A percentile compares a stretch with the other conserved stretches of the same genome.
phyloP scores from a whole-genome alignment of 768 basidiomycete species.

The Suillus bovinus region DNA sequence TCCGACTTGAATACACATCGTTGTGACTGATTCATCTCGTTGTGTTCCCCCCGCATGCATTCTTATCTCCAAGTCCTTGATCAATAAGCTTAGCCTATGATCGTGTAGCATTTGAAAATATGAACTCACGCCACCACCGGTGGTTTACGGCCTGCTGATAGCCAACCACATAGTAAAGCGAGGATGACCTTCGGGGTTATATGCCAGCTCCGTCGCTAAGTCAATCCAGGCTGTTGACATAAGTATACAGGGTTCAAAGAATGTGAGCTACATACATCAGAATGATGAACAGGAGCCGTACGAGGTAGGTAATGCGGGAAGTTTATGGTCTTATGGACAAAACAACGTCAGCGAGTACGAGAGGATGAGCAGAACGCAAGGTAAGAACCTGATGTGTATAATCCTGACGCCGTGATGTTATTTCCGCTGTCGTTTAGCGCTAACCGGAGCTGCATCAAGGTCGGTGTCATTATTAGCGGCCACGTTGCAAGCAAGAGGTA shows the following conservation, averaged over 20 bases:
- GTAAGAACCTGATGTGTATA: conserved; percentile 42
- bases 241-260: background rate
- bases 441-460: conserved; percentile 16
- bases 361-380: background rate
- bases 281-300: conserved; percentile 53
- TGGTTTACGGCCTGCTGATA: conserved; percentile 47
- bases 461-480: conserved; percentile 1
- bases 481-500: conserved; percentile 3
- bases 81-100: background rate
- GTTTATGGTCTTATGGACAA: conserved; percentile 44
- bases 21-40: conserved; percentile 54
- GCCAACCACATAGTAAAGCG: conserved; percentile 47
- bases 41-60: conserved; percentile 54
- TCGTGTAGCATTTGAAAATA: background rate
- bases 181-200: conserved; percentile 43
- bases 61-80: conserved; percentile 43
- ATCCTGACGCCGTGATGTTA: conserved; percentile 43
- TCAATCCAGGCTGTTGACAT: background rate
- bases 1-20: conserved; percentile 48
- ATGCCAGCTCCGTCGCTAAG: conserved; percentile 61
- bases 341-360: conserved; percentile 9
- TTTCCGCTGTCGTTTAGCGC: conserved; percentile 58
- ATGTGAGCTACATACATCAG: conserved; percentile 42
- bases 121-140: conserved; percentile 25
- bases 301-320: conserved; percentile 43